Base-by-base conservation (phyloP, 2,329 filamentous ascomycete genomes). In the Fragosphaeria purpurea region DNA sequence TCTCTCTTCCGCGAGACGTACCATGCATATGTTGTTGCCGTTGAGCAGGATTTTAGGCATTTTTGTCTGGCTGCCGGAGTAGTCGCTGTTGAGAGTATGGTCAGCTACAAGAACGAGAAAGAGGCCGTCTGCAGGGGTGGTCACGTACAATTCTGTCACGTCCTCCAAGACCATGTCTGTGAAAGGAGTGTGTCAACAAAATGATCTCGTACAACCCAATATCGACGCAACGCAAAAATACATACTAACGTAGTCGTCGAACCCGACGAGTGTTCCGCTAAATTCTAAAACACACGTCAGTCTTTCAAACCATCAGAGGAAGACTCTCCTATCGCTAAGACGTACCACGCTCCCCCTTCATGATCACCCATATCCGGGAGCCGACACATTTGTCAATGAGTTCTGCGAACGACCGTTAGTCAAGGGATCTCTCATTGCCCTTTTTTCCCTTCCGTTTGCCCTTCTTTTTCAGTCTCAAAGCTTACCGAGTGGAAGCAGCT, bases 11-110 rank as follows among this genome's bases (percentile, higher is more conserved):
- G 34, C 5, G 12, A 42, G 6, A 59, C 75, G 50, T 77, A 95
- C 93, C 93, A 98, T 98, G 86, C 91, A 97, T 57, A 98, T 88
- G 63, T 97, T 97, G 72, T 98, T 98, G 51, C 93, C 93, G 63
- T 98, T 98, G 40, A 98, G 73, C 41, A 98, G 71, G 55, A 98
- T 95, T 75, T 97, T 97, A 47, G 89, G 79, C 41, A 98, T 79
- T 67, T 95, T 95, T 44, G 83, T 86, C 68, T 91, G 85, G 60
- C 85, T 82, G 55, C 91, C 91, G 5, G 83, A 83, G 70, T 95
- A 95, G 70, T 98, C 93, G 65, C 91, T 97, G 11, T 11, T 33
- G 31, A 33, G 32, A 2, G n/a, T 10, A 12, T 42, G 33, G 7
- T 38, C 38, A 44, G 30, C 39, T 9, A 7, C 31, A 31, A 31